phyloP scores from a whole-genome alignment of 257 asterid genomes.

The Haberlea rhodopensis region DNA sequence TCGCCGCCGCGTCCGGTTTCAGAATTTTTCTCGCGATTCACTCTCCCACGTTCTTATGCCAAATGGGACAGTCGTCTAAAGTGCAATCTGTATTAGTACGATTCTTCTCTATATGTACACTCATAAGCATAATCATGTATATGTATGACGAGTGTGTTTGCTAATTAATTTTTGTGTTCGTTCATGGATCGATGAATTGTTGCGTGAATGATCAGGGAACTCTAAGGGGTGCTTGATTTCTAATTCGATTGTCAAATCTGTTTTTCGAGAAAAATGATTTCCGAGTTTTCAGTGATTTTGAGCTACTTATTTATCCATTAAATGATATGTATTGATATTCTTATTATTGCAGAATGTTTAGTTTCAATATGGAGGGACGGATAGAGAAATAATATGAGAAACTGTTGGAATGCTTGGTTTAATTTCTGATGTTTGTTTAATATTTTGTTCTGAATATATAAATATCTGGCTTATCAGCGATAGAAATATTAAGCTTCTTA shows the following conservation, averaged over 20 bases:
- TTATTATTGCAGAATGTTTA: no score
- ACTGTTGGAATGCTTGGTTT: background rate
- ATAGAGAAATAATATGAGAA: background rate
- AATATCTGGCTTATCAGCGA: background rate
- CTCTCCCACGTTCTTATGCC: slow-evolving; percentile 46
- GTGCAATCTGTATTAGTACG: slow-evolving; percentile 71
- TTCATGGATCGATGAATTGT: background rate
- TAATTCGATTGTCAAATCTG: background rate
- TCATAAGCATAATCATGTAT: background rate
- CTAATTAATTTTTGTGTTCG: background rate
- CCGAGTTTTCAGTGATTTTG: background rate
- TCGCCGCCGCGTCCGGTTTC: slow-evolving; percentile 83
- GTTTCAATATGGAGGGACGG: background rate
- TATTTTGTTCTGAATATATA: background rate
- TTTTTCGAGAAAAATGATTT: background rate
- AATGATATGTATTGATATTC: background rate
- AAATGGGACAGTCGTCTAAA: slow-evolving; percentile 61
- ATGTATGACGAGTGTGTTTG: background rate
- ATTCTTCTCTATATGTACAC: background rate
- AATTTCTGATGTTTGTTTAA: background rate
- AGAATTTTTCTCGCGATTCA: slow-evolving; percentile 72
- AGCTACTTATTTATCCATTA: background rate
- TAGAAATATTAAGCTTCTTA: background rate
- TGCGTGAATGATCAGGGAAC: background rate
- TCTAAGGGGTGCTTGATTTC: background rate